Percentiles rank a stretch among this genome's conserved stretches.
Evolutionary conservation across 257 asterid species (phyloP).

Genomic region (Nyctanthes arbortristis): DNA sequence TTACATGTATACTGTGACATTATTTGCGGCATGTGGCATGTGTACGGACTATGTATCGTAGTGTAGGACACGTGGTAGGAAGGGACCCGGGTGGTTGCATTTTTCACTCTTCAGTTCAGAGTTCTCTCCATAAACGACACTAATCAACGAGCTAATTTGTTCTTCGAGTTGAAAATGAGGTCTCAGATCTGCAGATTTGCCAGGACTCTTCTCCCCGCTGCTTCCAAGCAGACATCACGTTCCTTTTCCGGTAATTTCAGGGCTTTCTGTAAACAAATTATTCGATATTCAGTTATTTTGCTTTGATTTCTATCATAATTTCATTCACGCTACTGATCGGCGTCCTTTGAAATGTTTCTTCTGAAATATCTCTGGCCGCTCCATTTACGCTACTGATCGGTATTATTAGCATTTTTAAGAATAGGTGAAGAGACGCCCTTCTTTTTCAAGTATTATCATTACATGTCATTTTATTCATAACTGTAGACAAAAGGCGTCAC

Average conservation of each 20-base stretch:
- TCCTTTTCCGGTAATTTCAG: slow-evolving; percentile 59
- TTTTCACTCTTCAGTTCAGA: not conserved
- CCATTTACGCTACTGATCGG: too few relatives aligned
- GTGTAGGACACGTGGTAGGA: too few relatives aligned
- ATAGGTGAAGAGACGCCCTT: too few relatives aligned
- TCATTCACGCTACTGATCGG: not conserved
- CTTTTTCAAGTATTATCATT: too few relatives aligned
- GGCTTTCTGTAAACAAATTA: not conserved
- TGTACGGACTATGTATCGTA: too few relatives aligned
- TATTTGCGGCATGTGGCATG: too few relatives aligned
- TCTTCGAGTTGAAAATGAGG: slow-evolving; percentile 48
- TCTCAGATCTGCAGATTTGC: slow-evolving; percentile 86
- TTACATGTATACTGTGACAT: too few relatives aligned
- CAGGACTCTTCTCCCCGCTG: slow-evolving; percentile 62
- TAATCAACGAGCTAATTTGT: not conserved
- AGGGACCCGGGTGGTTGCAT: too few relatives aligned
- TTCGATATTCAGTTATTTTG: not conserved
- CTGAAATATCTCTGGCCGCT: not conserved
- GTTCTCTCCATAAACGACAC: not conserved
- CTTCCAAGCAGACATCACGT: slow-evolving; percentile 72
- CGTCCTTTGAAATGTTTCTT: not conserved
- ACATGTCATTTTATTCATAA: too few relatives aligned
- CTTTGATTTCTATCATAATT: not conserved
- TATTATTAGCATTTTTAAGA: too few relatives aligned
- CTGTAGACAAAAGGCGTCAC: too few relatives aligned